A percentile compares a stretch with the other conserved stretches of the same genome.
These are phyloP conservation scores for Fusarium bulbicola DNA, from an alignment of 2,329 filamentous ascomycete genomes.

Conservation along the genomic window DNA sequence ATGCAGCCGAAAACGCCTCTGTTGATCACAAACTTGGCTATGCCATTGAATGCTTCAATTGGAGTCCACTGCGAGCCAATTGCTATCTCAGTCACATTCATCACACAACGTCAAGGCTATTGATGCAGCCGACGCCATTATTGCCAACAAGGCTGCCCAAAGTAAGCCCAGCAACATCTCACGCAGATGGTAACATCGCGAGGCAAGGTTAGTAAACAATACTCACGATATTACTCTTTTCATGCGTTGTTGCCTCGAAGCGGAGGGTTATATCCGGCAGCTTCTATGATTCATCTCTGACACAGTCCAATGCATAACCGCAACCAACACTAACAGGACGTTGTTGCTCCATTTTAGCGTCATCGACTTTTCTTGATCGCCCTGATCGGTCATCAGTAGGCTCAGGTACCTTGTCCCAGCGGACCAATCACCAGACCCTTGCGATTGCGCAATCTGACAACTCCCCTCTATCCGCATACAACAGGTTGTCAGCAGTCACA, in stretches of 20 bases:
- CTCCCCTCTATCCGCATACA: background rate
- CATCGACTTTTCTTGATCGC: background rate
- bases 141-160: background rate
- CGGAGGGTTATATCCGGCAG: background rate
- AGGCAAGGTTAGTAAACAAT: too few species aligned
- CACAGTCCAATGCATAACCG: background rate
- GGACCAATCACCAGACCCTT: background rate
- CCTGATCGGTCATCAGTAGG: background rate
- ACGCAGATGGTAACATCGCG: background rate
- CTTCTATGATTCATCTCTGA: background rate
- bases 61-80: background rate
- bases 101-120: background rate
- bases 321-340: background rate
- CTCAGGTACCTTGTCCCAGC: background rate
- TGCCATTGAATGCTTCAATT: background rate
- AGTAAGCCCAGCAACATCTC: background rate
- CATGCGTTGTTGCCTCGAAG: background rate
- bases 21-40: background rate
- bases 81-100: background rate
- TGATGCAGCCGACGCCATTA: background rate
- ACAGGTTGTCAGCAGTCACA: background rate
- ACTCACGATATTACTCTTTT: background rate
- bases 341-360: background rate
- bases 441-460: background rate
- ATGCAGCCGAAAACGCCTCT: slow-evolving; percentile 1